Evolutionary conservation across 108 stramenopile species (phyloP), one percentile per base, ranked within the genome.

Genomic region (Cyclotella distinguenda): DNA sequence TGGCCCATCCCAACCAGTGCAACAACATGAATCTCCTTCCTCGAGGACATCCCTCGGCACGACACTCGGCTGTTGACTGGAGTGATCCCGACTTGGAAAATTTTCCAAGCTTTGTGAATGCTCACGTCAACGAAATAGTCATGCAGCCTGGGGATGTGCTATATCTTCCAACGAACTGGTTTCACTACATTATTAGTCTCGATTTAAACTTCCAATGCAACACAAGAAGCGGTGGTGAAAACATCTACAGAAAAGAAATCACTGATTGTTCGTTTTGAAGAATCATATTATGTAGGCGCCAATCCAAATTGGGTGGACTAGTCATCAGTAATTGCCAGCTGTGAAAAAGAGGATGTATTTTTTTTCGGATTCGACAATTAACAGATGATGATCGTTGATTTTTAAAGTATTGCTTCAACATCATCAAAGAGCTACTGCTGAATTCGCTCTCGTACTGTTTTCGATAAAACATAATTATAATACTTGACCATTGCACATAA

Each of bases 201-300:
- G 88, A 87, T 60, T 67, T 91, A 64, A 99, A 97, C 71, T 89
- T 86, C 51, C 98, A 99, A 67, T 97, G 97, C 82, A 99, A 99
- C 70, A 90, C 95, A n/a, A 81, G 95, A 58, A 90, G 89, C 53
- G 94, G 94, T 11, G 82, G 77, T 7, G 71, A 67, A 23, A 59
- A 62, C 8, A 34, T 80, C 31, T 80, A 79, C 48, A 43, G 69
- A 27, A 42, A 69, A n/a, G 79, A 70, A 40, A 72, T 80, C 26
- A 46, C 54, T 0, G 70, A 79, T 18, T 83, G 82, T 49, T 78
- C 79, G 16, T 83, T 83, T 63, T 82, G 53, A 57, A n/a, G 44
- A 1, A 38, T n/a, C n/a, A n/a, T n/a, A n/a, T n/a, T n/a, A n/a
- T n/a, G n/a, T n/a, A n/a, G n/a, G n/a, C n/a, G n/a, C n/a, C n/a